Conservation (phyloP, 1,139 yeast genomes). For the Debaryomyces singareniensis region DNA sequence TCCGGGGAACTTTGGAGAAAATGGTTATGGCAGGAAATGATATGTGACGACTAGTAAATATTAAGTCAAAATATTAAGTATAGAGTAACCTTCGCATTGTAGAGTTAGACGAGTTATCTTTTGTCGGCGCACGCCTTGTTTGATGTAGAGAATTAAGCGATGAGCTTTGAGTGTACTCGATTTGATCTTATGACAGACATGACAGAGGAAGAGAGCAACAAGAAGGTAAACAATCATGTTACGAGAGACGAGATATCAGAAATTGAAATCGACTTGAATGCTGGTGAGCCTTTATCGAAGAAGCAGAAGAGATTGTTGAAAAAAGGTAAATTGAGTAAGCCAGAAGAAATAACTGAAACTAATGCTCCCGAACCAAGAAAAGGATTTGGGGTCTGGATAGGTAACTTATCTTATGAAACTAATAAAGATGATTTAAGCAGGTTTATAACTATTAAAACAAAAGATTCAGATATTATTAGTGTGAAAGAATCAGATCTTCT, state of each 20-base stretch:
- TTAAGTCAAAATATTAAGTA: no score
- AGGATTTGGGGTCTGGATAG: conserved; percentile 85
- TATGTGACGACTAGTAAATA: conserved; percentile 43
- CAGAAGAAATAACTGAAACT: conserved; percentile 35
- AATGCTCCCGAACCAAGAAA: conserved; percentile 29
- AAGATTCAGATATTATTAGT: conserved; percentile 19
- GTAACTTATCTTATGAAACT: conserved; percentile 85
- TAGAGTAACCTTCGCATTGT: neutral
- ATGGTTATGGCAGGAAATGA: conserved; percentile 71
- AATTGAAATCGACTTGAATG: conserved; percentile 72
- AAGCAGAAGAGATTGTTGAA: conserved; percentile 85
- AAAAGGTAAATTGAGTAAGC: conserved; percentile 60
- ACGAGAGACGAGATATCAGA: neutral
- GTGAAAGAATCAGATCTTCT: conserved; percentile 45
- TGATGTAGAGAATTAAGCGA: no score
- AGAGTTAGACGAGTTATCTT: neutral
- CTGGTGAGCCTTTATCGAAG: conserved; percentile 80
- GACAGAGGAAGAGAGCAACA: conserved; percentile 8
- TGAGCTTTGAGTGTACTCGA: conserved; percentile 5
- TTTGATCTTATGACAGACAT: neutral
- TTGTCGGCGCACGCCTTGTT: no score
- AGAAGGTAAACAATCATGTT: conserved; percentile 9
- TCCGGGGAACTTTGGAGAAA: conserved; percentile 89
- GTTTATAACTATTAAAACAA: conserved; percentile 58
- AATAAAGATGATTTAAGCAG: conserved; percentile 65